These are phyloP conservation scores for Erigeron philadelphicus DNA, from an alignment of 140 eudicot species.

Conservation along the genomic window DNA sequence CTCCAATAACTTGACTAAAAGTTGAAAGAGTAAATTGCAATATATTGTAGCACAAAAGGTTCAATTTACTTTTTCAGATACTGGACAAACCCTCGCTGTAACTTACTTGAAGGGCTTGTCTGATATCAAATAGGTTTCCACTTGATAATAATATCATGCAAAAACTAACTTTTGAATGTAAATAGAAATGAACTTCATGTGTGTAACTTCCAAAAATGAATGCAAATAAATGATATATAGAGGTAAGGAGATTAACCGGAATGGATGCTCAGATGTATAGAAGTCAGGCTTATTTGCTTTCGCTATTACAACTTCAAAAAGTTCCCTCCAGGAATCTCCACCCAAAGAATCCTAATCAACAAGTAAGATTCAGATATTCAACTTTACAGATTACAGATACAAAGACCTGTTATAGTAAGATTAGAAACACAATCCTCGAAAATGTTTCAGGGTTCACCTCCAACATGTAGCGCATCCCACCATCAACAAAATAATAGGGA, in stretches of 20 bases:
- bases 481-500: constrained; percentile 96
- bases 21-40: background rate
- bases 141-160: constrained; percentile 4
- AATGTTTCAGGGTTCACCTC: constrained; percentile 49
- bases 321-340: constrained; percentile 95
- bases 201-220: background rate
- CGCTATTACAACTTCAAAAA: constrained; percentile 97
- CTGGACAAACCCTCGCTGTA: background rate
- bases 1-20: background rate
- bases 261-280: constrained; percentile 94
- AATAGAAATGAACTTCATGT: constrained; percentile 1
- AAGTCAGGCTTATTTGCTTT: constrained; percentile 97
- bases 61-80: background rate
- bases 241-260: constrained; percentile 52
- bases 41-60: background rate
- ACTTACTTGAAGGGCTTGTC: background rate
- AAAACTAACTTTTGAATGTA: background rate
- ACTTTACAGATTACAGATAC: background rate
- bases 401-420: background rate
- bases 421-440: background rate
- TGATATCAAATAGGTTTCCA: constrained; percentile 7
- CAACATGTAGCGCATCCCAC: constrained; percentile 97
- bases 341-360: constrained; percentile 73
- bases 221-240: constrained; percentile 17
- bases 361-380: constrained; percentile 14